Conservation (phyloP, 2,329 filamentous ascomycete genomes). For the Fusarium nisikadoi region DNA sequence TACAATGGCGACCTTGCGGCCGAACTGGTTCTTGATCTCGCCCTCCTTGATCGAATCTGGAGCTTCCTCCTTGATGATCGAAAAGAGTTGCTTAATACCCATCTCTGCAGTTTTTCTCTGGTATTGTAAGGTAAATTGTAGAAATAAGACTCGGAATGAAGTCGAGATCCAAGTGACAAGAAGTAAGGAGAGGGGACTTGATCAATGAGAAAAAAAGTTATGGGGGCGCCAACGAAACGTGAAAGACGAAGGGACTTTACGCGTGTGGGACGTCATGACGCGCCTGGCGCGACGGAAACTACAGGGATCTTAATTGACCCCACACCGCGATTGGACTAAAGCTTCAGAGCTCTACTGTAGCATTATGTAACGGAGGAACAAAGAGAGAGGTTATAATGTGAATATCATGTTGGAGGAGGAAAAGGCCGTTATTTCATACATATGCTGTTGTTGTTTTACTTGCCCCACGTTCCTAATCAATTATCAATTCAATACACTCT, state of each 20-base stretch:
- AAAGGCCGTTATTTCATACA: neutral
- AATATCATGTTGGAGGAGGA: neutral
- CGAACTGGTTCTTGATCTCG: slow-evolving; percentile 99
- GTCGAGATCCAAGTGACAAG: neutral
- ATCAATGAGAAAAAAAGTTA: slow-evolving; percentile 10
- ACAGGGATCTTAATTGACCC: slow-evolving; percentile 48
- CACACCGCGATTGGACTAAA: slow-evolving; percentile 28
- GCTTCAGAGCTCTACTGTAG: neutral
- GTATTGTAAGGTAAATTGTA: neutral
- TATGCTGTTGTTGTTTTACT: neutral
- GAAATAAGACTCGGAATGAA: neutral
- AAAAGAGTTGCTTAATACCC: slow-evolving; percentile 79
- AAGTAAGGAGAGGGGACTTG: neutral
- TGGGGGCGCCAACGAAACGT: slow-evolving; percentile 12
- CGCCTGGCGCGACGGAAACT: slow-evolving; percentile 42
- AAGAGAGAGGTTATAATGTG: neutral
- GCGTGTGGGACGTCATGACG: slow-evolving; percentile 46
- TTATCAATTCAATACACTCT: neutral
- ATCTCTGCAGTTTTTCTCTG: slow-evolving; percentile 52
- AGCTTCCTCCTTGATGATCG: slow-evolving; percentile 89
- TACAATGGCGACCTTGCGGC: slow-evolving; percentile 97
- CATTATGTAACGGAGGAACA: neutral
- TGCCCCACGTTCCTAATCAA: neutral
- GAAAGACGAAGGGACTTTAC: slow-evolving; percentile 36
- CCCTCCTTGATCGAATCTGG: slow-evolving; percentile 96